These are phyloP conservation scores for Hamamelis virginiana DNA, from an alignment of 164 flowering plant species.

Conservation along the genomic window DNA sequence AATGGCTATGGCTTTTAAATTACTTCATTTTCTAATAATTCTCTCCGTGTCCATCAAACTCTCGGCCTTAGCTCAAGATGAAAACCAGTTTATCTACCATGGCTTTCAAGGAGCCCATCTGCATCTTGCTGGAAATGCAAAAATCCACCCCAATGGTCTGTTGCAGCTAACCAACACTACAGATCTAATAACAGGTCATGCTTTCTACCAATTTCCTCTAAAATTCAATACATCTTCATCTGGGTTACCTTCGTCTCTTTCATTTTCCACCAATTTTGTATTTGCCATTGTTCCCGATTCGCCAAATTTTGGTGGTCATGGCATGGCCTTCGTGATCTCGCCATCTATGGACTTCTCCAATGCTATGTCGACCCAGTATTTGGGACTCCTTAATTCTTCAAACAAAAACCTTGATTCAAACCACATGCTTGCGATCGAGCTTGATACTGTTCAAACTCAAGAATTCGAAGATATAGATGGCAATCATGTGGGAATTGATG, in stretches of 20 bases:
- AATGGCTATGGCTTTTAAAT: background rate
- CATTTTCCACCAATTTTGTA: conserved; percentile 38
- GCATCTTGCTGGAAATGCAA: conserved; percentile 20
- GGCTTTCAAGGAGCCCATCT: conserved; percentile 35
- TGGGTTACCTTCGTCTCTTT: background rate
- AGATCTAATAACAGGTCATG: conserved; percentile 20
- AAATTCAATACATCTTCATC: conserved; percentile 23
- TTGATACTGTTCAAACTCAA: conserved; percentile 19
- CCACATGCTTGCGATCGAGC: conserved; percentile 28
- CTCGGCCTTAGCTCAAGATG: conserved; percentile 1
- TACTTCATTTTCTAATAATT: conserved; percentile 6
- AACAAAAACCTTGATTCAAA: conserved; percentile 11
- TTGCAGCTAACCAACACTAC: conserved; percentile 36
- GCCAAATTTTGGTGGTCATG: conserved; percentile 6
- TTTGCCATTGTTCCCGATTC: conserved; percentile 9
- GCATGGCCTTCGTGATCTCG: conserved; percentile 16
- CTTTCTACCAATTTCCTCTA: conserved; percentile 27
- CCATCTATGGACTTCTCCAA: background rate
- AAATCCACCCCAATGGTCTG: conserved; percentile 27
- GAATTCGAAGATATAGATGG: conserved; percentile 24
- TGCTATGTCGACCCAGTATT: conserved; percentile 11
- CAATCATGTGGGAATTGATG: conserved; percentile 39
- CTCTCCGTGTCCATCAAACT: background rate
- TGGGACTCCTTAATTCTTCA: conserved; percentile 22
- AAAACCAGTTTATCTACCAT: conserved; percentile 26